A percentile compares a stretch with the other conserved stretches of the same genome.
phyloP scores from a whole-genome alignment of 768 basidiomycete genomes.

The Tylopilus sp. region DNA sequence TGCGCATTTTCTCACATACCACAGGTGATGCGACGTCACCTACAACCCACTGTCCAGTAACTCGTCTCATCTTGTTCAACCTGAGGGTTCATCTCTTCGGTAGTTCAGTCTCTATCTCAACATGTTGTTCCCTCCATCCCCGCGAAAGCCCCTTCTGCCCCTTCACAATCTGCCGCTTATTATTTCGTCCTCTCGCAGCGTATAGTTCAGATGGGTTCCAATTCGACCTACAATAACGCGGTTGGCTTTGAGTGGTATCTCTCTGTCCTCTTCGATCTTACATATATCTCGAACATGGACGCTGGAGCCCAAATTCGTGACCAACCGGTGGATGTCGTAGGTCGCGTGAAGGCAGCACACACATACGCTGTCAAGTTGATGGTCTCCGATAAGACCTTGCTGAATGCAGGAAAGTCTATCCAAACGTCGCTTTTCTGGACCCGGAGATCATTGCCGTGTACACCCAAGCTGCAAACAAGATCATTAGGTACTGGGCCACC shows the following conservation, averaged over 20 bases:
- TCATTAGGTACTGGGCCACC: slow-evolving; percentile 83
- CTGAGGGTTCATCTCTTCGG: slow-evolving; percentile 53
- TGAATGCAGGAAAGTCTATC: slow-evolving; percentile 65
- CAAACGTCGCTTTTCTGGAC: slow-evolving; percentile 50
- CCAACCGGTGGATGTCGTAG: slow-evolving; percentile 83
- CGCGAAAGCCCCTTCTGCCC: slow-evolving; percentile 39
- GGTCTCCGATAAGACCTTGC: slow-evolving; percentile 75
- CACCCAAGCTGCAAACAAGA: slow-evolving; percentile 78
- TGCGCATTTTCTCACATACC: background rate
- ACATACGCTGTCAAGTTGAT: slow-evolving; percentile 81
- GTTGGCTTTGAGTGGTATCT: slow-evolving; percentile 97
- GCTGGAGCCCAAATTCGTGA: slow-evolving; percentile 77
- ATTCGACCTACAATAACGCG: slow-evolving; percentile 80
- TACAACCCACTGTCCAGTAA: slow-evolving; percentile 88
- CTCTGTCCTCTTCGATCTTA: slow-evolving; percentile 88
- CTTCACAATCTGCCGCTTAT: slow-evolving; percentile 79
- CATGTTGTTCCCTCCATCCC: slow-evolving; percentile 46
- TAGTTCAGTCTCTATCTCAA: slow-evolving; percentile 50
- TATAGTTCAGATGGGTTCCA: slow-evolving; percentile 86
- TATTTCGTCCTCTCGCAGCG: slow-evolving; percentile 77
- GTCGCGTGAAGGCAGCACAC: slow-evolving; percentile 73
- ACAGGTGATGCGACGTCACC: slow-evolving; percentile 78
- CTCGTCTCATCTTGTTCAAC: slow-evolving; percentile 76
- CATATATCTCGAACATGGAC: slow-evolving; percentile 79
- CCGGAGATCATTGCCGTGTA: slow-evolving; percentile 74